A percentile compares a stretch with the other conserved stretches of the same genome.
phyloP scores from a whole-genome alignment of 2,329 filamentous ascomycete genomes.

The Ophiostoma triangulosporum region DNA sequence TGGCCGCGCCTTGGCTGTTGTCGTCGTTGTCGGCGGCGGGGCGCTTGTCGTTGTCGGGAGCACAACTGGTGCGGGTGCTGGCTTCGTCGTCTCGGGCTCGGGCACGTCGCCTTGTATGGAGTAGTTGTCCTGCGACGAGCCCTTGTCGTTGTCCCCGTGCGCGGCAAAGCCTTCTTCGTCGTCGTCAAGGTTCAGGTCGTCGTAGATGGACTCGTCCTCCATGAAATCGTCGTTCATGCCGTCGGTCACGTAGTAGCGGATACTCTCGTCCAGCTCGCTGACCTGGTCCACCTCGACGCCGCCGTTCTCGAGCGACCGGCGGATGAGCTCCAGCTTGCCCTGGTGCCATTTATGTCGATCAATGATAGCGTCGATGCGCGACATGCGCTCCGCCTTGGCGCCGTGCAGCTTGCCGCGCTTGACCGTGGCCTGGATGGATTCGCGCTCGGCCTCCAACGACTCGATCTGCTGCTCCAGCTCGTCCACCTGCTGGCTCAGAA shows the following conservation, averaged over 20 bases:
- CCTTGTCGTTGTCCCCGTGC: conserved; percentile 64
- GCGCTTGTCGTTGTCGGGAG: no score
- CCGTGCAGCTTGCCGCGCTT: conserved; percentile 90
- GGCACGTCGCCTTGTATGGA: conserved; percentile 72
- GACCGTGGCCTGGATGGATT: conserved; percentile 71
- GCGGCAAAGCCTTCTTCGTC: conserved; percentile 84
- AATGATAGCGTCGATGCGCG: conserved; percentile 69
- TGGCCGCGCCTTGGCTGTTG: conserved; percentile 39
- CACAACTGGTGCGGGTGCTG: conserved; percentile 26
- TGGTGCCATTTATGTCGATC: conserved; percentile 97
- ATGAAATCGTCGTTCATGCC: conserved; percentile 80
- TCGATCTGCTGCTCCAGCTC: conserved; percentile 92
- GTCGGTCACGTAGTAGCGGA: conserved; percentile 89
- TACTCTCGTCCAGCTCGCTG: conserved; percentile 76
- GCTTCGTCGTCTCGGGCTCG: conserved; percentile 40
- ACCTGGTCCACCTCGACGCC: conserved; percentile 80
- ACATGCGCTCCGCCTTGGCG: conserved; percentile 73
- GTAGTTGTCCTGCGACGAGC: conserved; percentile 90
- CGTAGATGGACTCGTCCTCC: conserved; percentile 90
- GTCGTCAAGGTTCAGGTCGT: conserved; percentile 82
- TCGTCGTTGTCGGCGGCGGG: conserved; percentile 24
- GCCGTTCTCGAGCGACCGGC: conserved; percentile 83
- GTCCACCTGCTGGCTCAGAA: conserved; percentile 76
- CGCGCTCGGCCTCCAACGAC: conserved; percentile 76
- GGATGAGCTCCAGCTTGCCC: conserved; percentile 77